A percentile compares a stretch with the other conserved stretches of the same genome.
Conservation (phyloP, 805 yeast species). For the Maudiozyma barnettii region DNA sequence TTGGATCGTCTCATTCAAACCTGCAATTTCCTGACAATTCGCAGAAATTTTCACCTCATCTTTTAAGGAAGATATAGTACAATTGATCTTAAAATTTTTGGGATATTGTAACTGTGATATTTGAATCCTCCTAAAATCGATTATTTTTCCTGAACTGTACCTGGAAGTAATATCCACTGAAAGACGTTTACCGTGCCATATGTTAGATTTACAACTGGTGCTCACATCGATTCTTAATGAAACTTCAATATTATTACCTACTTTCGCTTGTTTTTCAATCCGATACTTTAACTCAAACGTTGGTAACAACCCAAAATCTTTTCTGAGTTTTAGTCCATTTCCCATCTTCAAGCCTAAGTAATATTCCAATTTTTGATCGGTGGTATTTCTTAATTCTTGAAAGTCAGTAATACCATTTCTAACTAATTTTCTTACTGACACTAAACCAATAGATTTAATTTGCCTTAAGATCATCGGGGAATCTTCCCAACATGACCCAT, state of each 20-base stretch:
- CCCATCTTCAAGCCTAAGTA: constrained; percentile 35
- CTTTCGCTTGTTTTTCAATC: constrained; percentile 8
- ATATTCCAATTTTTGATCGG: constrained; percentile 33
- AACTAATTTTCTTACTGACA: constrained; percentile 32
- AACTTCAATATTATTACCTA: constrained; percentile 6
- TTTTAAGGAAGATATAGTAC: constrained; percentile 11
- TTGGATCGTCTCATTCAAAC: constrained; percentile 11
- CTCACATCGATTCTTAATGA: constrained; percentile 19
- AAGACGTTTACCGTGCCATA: constrained; percentile 30
- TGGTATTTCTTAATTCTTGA: constrained; percentile 23
- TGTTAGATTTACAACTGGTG: constrained; percentile 10
- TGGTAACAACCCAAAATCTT: constrained; percentile 32
- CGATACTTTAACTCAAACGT: constrained; percentile 20
- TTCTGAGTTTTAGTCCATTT: constrained; percentile 31
- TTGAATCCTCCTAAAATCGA: constrained; percentile 38
- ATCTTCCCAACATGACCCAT: constrained; percentile 44
- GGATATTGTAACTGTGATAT: constrained; percentile 17
- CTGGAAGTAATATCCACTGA: constrained; percentile 28
- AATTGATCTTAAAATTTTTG: constrained; percentile 23
- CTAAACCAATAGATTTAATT: constrained; percentile 38
- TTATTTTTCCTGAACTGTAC: constrained; percentile 28
- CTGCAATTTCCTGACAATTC: constrained; percentile 34
- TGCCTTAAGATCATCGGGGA: constrained; percentile 38
- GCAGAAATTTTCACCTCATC: constrained; percentile 26
- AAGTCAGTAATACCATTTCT: constrained; percentile 30